phyloP scores from a whole-genome alignment of 2,329 filamentous ascomycete species.

The Epichloe coenophiala region DNA sequence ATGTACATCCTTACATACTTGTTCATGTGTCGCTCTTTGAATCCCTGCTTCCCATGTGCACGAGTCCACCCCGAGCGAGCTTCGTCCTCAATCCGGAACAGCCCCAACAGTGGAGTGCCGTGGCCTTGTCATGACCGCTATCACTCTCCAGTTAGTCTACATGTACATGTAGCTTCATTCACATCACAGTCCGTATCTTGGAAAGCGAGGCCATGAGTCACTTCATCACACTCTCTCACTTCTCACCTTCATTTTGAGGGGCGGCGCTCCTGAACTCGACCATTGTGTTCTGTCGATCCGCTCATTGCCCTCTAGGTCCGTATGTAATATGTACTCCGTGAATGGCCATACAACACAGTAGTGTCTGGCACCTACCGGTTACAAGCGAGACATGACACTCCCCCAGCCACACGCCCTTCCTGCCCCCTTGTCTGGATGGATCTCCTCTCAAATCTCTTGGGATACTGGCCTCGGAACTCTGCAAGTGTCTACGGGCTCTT shows the following conservation, averaged over 20 bases:
- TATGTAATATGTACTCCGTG: background rate
- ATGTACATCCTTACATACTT: background rate
- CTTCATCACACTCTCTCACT: background rate
- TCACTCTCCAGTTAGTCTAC: too few species aligned
- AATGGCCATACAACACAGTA: too few species aligned
- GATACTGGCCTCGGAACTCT: constrained; percentile 1
- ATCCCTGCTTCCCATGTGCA: constrained; percentile 6
- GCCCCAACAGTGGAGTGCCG: background rate
- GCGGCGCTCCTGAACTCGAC: too few species aligned
- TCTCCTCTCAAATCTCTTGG: constrained; percentile 5
- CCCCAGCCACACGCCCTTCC: constrained; percentile 6
- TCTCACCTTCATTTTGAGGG: too few species aligned
- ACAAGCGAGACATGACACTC: constrained; percentile 11
- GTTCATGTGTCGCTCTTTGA: background rate
- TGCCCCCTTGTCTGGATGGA: background rate
- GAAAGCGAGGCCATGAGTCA: background rate
- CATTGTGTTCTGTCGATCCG: too few species aligned
- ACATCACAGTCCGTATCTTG: background rate
- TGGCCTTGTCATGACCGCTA: too few species aligned
- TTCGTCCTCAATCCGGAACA: background rate
- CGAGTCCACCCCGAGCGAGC: background rate
- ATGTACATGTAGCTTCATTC: background rate
- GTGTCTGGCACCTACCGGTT: constrained; percentile 5
- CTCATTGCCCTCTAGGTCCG: background rate
- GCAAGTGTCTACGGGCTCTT: too few species aligned